Base-by-base conservation (phyloP, 2,329 filamentous ascomycete species). In the Lecanicillium sp. region DNA sequence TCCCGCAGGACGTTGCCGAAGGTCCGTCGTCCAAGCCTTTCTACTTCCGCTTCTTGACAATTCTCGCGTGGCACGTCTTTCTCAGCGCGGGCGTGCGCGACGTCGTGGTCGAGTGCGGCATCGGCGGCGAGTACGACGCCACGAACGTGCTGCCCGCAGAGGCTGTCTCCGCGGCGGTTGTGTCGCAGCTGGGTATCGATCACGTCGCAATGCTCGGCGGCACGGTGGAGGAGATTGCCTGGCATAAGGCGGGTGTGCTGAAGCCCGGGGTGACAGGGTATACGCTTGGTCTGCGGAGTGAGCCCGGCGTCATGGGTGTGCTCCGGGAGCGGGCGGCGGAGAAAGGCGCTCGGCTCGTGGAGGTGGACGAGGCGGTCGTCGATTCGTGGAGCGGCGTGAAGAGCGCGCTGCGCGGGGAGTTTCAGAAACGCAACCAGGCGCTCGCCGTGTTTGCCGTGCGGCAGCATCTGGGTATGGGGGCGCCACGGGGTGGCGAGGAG, bases 211-310 rank as follows among this genome's bases (percentile, higher is more conserved):
- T 95, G 75, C 72, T 96, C 29, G 90, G 90, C 10, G 74, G 78
- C 30, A 90, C 88, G 0, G 77, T 91, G 43, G 83, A 86, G 49
- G 73, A 88, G 59, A 95, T 95, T 54, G 67, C 90, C 3, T 95
- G 90, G 90, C 87, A 95, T 63, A 96, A 96, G 65, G 84, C 84
- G 6, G 90, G 90, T 1, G 87, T 96, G 37, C 84, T 94, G 62
- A 95, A 94, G 64, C 44, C 66, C 1, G 79, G 78, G 0, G 75
- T 67, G 0, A 58, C 51, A 32, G 68, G 61, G 0, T 70, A 71
- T 8, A 61, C 67, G 7, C 58, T 62, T 27, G 57, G 48, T 4
- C 42, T 62, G 17, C 54, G 59, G 1, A 58, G 60, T 9, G 55
- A 61, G 39, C 59, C 59, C 37, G 73, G 60, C 0, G 69, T 70